Percentiles rank a stretch among this genome's conserved stretches.
These are phyloP conservation scores for Apiotrichum sp. DNA, from an alignment of 1,284 basidiomycete species.

Conservation along the genomic window DNA sequence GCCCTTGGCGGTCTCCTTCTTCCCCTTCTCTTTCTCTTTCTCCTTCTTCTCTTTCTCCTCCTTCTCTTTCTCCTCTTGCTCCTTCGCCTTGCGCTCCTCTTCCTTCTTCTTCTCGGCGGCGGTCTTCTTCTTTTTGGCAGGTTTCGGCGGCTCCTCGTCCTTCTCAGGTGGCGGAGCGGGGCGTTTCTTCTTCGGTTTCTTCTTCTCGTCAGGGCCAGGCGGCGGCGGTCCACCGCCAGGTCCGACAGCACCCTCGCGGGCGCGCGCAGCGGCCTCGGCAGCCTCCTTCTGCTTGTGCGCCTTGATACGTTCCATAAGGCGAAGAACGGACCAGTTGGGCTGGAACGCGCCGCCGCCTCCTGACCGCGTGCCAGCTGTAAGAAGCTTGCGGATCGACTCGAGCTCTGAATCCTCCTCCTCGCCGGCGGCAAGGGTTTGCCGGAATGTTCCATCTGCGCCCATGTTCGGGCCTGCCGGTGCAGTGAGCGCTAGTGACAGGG, in stretches of 20 bases:
- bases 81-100: not conserved
- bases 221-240: not conserved
- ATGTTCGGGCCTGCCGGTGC: constrained; percentile 37
- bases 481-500: constrained; percentile 40
- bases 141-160: constrained; percentile 9
- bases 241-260: not conserved
- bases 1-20: not conserved
- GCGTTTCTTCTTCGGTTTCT: constrained; percentile 10
- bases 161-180: not conserved
- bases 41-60: not conserved
- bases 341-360: constrained; percentile 23
- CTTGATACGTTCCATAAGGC: constrained; percentile 27
- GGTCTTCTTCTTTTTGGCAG: constrained; percentile 7
- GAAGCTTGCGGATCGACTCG: constrained; percentile 33
- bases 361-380: constrained; percentile 26
- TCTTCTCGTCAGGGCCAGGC: constrained; percentile 3
- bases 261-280: constrained; percentile 11
- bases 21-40: not conserved
- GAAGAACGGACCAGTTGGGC: constrained; percentile 36
- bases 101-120: constrained; percentile 4
- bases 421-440: constrained; percentile 11
- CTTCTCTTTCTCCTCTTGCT: not conserved
- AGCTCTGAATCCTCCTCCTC: constrained; percentile 23
- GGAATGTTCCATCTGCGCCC: constrained; percentile 32
- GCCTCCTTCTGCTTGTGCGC: constrained; percentile 16